Conservation (phyloP, 2,329 filamentous ascomycete genomes). For the Claviceps quebecensis region DNA sequence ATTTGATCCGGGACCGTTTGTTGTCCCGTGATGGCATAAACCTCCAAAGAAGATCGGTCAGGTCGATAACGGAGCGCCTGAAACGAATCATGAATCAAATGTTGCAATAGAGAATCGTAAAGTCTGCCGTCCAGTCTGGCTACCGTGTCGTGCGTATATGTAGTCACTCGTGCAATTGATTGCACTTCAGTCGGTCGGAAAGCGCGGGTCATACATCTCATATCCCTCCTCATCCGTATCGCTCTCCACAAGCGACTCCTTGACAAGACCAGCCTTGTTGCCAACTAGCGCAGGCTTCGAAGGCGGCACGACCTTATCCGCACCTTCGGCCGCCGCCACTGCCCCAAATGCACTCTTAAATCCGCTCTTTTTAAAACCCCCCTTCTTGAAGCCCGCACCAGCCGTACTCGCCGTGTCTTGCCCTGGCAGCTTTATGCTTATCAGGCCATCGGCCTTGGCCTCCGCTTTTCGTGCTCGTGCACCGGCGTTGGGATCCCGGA, state of each 20-base stretch:
- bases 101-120: not conserved
- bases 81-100: not conserved
- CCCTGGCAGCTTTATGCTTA: slow-evolving; percentile 48
- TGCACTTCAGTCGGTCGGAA: slow-evolving; percentile 42
- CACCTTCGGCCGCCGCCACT: slow-evolving; percentile 29
- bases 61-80: not conserved
- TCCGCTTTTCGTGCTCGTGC: slow-evolving; percentile 55
- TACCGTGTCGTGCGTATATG: not conserved
- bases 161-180: not conserved
- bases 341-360: slow-evolving; percentile 65
- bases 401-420: slow-evolving; percentile 16
- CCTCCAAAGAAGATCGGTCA: not conserved
- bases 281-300: not conserved
- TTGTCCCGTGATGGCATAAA: not conserved
- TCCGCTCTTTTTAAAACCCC: slow-evolving; percentile 67
- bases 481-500: slow-evolving; percentile 53
- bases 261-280: slow-evolving; percentile 12
- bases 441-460: slow-evolving; percentile 53
- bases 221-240: slow-evolving; percentile 60
- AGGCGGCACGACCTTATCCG: not conserved
- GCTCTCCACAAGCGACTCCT: slow-evolving; percentile 30
- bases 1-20: not conserved
- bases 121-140: not conserved
- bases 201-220: slow-evolving; percentile 49
- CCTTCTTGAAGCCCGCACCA: slow-evolving; percentile 46